Evolutionary conservation across 2,329 filamentous ascomycete species (phyloP).

Genomic region (Colletotrichum neosansevieriae): DNA sequence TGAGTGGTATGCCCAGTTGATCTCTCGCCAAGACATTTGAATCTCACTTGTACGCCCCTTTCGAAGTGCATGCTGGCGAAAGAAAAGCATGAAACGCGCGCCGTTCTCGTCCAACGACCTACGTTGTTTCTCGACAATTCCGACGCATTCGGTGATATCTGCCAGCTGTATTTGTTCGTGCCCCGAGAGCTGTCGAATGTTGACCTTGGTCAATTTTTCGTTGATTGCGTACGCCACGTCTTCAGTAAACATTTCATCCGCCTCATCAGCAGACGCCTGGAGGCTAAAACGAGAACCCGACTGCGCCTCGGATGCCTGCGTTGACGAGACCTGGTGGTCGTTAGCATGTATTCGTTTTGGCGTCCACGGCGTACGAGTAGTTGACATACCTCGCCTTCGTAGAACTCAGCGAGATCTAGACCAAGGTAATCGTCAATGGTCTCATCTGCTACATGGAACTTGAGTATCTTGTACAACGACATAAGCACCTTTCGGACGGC

Average conservation of each 20-base stretch:
- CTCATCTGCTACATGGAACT: slow-evolving; percentile 87
- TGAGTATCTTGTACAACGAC: slow-evolving; percentile 79
- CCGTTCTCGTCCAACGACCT: slow-evolving; percentile 93
- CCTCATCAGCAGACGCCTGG: slow-evolving; percentile 55
- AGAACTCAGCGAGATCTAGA: slow-evolving; percentile 71
- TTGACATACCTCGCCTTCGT: slow-evolving; percentile 51
- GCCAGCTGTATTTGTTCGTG: slow-evolving; percentile 89
- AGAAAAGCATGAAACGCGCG: slow-evolving; percentile 88
- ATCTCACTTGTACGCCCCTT: slow-evolving; percentile 74
- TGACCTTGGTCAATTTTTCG: slow-evolving; percentile 79
- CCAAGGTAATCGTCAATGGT: slow-evolving; percentile 82
- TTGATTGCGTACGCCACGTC: slow-evolving; percentile 77
- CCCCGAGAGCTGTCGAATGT: slow-evolving; percentile 83
- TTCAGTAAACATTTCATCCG: slow-evolving; percentile 77
- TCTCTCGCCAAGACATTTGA: slow-evolving; percentile 81
- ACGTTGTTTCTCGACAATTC: slow-evolving; percentile 86
- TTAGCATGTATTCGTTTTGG: not conserved
- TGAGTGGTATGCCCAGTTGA: slow-evolving; percentile 88
- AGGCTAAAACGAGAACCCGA: slow-evolving; percentile 54
- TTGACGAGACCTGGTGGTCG: slow-evolving; percentile 1
- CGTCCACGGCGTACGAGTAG: too few relatives aligned
- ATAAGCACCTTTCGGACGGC: slow-evolving; percentile 80
- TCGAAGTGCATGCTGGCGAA: slow-evolving; percentile 81
- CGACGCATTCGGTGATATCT: slow-evolving; percentile 86
- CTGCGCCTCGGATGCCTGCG: slow-evolving; percentile 45